Percentiles rank a stretch among this genome's conserved stretches.
Conservation (phyloP, 495 filamentous ascomycete species). For the Aspergillus saccharolyticus region DNA sequence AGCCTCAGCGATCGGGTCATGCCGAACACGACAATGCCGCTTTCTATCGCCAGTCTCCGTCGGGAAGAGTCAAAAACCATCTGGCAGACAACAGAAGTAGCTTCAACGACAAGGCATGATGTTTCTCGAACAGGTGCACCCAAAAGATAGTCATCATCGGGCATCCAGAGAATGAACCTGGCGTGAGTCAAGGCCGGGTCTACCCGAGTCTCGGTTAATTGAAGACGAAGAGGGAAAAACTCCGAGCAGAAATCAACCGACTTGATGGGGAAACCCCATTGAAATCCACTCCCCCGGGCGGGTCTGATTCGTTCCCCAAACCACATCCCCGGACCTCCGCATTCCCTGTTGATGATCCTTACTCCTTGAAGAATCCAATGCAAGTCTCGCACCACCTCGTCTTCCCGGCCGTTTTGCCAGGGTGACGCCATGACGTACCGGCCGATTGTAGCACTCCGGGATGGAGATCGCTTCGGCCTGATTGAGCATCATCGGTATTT, state of each 20-base stretch:
- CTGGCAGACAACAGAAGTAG: not conserved
- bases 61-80: not conserved
- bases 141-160: not conserved
- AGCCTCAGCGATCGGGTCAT: not conserved
- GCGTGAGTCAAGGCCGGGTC: not conserved
- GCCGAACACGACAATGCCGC: not conserved
- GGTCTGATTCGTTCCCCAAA: constrained; percentile 1
- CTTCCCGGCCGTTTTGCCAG: not conserved
- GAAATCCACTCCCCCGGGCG: not conserved
- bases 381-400: constrained; percentile 1
- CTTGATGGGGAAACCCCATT: not conserved
- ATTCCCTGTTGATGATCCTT: not conserved
- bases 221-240: constrained; percentile 1
- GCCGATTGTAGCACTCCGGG: not conserved
- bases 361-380: not conserved
- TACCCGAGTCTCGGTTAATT: constrained; percentile 4
- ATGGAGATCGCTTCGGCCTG: not conserved
- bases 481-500: not conserved
- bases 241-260: constrained; percentile 5
- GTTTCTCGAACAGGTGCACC: not conserved
- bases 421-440: not conserved
- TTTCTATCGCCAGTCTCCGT: not conserved
- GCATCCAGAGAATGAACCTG: not conserved
- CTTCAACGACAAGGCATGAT: not conserved
- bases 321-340: constrained; percentile 4